A percentile compares a stretch with the other conserved stretches of the same genome.
These are phyloP conservation scores for Myxozyma udenii DNA, from an alignment of 805 yeast genomes.

Conservation along the genomic window DNA sequence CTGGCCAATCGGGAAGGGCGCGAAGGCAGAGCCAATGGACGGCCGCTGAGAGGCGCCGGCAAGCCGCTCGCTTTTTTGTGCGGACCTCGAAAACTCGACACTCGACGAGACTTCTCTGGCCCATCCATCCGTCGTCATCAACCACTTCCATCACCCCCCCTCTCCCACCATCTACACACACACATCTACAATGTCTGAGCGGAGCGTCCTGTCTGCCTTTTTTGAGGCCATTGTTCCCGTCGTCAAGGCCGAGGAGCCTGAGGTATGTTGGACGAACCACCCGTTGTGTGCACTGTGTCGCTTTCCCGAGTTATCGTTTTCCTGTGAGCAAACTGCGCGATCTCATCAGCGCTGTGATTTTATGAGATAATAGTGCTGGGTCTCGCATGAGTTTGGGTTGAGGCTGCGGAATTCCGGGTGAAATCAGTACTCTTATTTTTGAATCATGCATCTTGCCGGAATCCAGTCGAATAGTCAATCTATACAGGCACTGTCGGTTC, in stretches of 20 bases:
- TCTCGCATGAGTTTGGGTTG: background rate
- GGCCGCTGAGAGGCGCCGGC: background rate
- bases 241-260: conserved; percentile 30
- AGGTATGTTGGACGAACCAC: conserved; percentile 10
- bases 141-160: background rate
- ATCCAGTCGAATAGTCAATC: no score
- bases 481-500: no score
- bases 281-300: background rate
- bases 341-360: background rate
- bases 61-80: no score
- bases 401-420: no score
- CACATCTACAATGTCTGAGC: background rate
- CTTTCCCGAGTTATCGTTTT: background rate
- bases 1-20: background rate
- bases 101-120: no score
- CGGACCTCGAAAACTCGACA: background rate
- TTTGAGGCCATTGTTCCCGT: conserved; percentile 28
- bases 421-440: no score
- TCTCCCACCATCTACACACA: background rate
- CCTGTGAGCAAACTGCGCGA: background rate
- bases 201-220: conserved; percentile 16
- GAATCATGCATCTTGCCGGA: no score
- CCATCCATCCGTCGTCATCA: background rate
- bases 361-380: background rate
- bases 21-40: background rate